These are phyloP conservation scores for Cystobasidium slooffiae DNA, from an alignment of 1,284 basidiomycete species.

Conservation along the genomic window DNA sequence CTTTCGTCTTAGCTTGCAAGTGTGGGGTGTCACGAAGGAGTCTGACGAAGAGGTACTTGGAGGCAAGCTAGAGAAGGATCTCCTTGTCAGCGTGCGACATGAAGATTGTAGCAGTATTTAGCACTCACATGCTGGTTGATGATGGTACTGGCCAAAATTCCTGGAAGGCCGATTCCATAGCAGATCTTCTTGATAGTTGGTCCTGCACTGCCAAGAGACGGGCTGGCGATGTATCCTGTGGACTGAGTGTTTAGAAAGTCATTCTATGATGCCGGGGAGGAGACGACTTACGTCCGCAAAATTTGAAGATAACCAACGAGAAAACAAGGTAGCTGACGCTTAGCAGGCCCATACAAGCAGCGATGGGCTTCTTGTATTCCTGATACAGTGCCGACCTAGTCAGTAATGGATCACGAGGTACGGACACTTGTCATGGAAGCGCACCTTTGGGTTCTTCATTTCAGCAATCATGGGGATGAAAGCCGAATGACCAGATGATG, in stretches of 20 bases:
- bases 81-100: constrained; percentile 39
- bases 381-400: constrained; percentile 45
- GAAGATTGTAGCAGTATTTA: constrained; percentile 55
- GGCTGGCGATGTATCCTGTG: constrained; percentile 54
- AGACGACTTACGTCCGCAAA: constrained; percentile 37
- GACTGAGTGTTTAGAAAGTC: not conserved
- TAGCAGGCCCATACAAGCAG: constrained; percentile 46
- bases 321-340: constrained; percentile 25
- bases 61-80: constrained; percentile 54
- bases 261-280: not conserved
- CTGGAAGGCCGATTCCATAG: constrained; percentile 46
- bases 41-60: constrained; percentile 68
- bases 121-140: constrained; percentile 49
- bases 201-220: constrained; percentile 58
- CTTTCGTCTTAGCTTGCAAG: constrained; percentile 65
- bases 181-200: constrained; percentile 56
- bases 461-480: constrained; percentile 57
- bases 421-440: constrained; percentile 45
- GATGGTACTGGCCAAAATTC: constrained; percentile 19
- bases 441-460: constrained; percentile 55
- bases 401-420: constrained; percentile 46
- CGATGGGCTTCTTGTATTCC: constrained; percentile 51
- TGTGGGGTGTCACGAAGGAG: constrained; percentile 65
- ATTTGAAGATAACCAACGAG: constrained; percentile 27
- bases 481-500: constrained; percentile 47